Base-by-base conservation (phyloP, 2,329 filamentous ascomycete genomes). In the Hyphodiscus sp. region DNA sequence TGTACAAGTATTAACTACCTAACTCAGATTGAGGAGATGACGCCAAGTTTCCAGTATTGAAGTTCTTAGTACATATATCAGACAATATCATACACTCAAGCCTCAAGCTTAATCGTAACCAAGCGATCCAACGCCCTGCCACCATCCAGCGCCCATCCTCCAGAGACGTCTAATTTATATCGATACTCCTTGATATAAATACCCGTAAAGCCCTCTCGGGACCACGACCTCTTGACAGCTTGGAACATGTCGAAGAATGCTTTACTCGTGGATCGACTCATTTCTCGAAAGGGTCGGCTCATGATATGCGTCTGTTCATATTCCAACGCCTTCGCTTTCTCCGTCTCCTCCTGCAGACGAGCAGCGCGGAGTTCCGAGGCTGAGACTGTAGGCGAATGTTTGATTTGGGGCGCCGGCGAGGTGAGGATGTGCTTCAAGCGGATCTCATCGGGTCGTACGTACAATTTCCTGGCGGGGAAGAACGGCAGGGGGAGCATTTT, bases 61-160 rank as follows among this genome's bases (percentile, higher is more conserved):
- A n/a, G 5, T 38, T 38, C 16, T 38, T 38, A 38, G 16, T 38
- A 38, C 33, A 38, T 15, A 38, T 38, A 38, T n/a, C 13, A 2
- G 5, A 38, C 16, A 38, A 38, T 5, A 38, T 38, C 11, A 38
- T 38, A 38, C 33, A 38, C 33, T 48, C 30, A 48, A 16, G 20
- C n/a, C 18, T 48, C 18, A 2, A 48, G 52, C 63, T 53, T 63
- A 53, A 61, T 69, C 64, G 59, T 64, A 30, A 80, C 73, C 41
- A 86, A 63, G 58, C 77, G 74, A 68, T 85, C 82, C 50, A 86
- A 65, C 2, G 79, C 79, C 51, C 72, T 73, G 44, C 83, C 83
- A 3, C 77, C 72, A 42, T 85, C 82, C 47, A 83, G 71, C 20
- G 78, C 78, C 71, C 79, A 83, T 1, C 79, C 81, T 41, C 74